Evolutionary conservation across 306 rosid genomes (phyloP).

Genomic region (Ziziphus jujuba): DNA sequence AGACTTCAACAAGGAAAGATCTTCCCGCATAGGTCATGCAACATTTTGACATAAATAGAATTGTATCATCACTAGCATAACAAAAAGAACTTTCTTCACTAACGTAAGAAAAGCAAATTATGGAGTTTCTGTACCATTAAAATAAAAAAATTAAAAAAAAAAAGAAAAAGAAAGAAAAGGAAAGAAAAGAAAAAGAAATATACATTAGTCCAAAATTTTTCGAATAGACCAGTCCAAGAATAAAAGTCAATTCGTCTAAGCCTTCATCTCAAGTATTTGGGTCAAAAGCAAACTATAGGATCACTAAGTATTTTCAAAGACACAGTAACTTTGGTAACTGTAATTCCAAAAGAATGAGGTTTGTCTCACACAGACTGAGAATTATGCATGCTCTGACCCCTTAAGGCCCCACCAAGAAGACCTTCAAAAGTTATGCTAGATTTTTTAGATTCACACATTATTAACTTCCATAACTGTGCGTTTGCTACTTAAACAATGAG

Average conservation of each 20-base stretch:
- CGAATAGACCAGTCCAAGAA: neutral
- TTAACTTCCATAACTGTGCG: too few species aligned
- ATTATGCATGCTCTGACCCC: too few species aligned
- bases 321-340: too few species aligned
- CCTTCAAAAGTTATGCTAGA: too few species aligned
- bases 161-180: too few species aligned
- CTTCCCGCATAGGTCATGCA: neutral
- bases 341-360: too few species aligned
- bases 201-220: neutral
- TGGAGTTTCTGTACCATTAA: neutral
- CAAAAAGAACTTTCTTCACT: neutral
- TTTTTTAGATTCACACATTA: too few species aligned
- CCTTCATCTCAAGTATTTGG: neutral
- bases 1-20: neutral
- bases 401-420: too few species aligned
- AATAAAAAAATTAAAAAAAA: neutral
- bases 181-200: neutral
- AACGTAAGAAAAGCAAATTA: neutral
- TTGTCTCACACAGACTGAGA: too few species aligned
- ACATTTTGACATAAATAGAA: neutral
- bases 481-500: too few species aligned
- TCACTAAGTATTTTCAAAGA: neutral
- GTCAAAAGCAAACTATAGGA: neutral
- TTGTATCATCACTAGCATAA: neutral
- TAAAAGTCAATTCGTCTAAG: neutral